Conservation (phyloP, 1,139 yeast species). For the Magnusiomyces sp. region DNA sequence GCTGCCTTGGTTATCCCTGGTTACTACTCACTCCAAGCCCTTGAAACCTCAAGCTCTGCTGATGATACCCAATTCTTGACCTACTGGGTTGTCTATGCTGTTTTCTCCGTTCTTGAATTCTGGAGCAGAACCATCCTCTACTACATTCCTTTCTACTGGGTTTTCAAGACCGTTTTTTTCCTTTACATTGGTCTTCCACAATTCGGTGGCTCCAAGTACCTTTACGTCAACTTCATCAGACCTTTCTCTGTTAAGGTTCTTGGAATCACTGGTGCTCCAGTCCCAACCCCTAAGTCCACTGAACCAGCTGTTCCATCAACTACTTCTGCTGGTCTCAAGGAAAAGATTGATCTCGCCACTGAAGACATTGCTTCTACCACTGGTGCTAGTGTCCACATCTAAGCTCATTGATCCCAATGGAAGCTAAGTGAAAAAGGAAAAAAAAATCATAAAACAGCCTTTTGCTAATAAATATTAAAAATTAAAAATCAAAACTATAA, state of each 20-base stretch:
- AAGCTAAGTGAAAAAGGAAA: too few species aligned
- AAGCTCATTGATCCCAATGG: too few species aligned
- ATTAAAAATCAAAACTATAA: too few species aligned
- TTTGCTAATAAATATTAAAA: too few species aligned
- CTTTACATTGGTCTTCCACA: slow-evolving; percentile 83
- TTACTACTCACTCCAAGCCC: slow-evolving; percentile 76
- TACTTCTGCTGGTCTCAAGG: slow-evolving; percentile 29
- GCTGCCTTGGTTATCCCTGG: slow-evolving; percentile 91
- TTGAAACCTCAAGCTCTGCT: slow-evolving; percentile 54
- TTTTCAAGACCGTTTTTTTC: slow-evolving; percentile 82
- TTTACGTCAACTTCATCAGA: slow-evolving; percentile 56
- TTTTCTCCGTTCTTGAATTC: slow-evolving; percentile 82
- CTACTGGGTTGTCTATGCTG: slow-evolving; percentile 95
- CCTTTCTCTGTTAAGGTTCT: slow-evolving; percentile 62
- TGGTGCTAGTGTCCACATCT: background rate
- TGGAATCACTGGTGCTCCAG: slow-evolving; percentile 22
- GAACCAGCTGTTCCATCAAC: slow-evolving; percentile 24
- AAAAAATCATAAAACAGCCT: too few species aligned
- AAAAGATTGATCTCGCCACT: slow-evolving; percentile 26
- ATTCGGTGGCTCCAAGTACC: slow-evolving; percentile 72
- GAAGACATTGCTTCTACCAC: slow-evolving; percentile 20
- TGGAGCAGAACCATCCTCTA: slow-evolving; percentile 89
- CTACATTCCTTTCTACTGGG: slow-evolving; percentile 95
- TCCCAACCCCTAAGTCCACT: slow-evolving; percentile 19
- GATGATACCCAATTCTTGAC: slow-evolving; percentile 87